Evolutionary conservation across 2,329 filamentous ascomycete genomes (phyloP).

Genomic region (Fusarium gaditjirri): DNA sequence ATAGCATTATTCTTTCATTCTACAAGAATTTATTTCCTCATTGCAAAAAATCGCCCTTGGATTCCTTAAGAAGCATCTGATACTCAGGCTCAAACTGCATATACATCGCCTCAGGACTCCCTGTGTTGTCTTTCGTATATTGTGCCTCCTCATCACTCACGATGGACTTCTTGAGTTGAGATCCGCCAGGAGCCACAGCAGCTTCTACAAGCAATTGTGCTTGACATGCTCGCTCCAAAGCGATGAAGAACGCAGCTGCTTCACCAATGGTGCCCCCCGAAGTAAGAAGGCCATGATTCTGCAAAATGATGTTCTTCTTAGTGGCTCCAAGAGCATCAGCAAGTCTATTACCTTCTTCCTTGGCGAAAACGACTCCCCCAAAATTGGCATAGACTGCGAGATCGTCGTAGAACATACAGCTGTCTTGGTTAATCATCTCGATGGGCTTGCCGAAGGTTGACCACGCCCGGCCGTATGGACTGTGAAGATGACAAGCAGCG

Average conservation of each 20-base stretch:
- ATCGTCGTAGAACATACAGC: conserved; percentile 69
- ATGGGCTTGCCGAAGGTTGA: conserved; percentile 68
- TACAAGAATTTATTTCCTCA: neutral
- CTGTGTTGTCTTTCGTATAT: conserved; percentile 45
- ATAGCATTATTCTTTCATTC: neutral
- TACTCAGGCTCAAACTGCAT: conserved; percentile 44
- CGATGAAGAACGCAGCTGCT: conserved; percentile 74
- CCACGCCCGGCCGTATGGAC: conserved; percentile 72
- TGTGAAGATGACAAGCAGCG: conserved; percentile 75
- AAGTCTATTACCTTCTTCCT: conserved; percentile 71
- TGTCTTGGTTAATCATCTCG: conserved; percentile 76
- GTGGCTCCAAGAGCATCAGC: conserved; percentile 67
- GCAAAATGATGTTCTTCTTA: conserved; percentile 70
- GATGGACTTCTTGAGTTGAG: conserved; percentile 47
- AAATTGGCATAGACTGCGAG: conserved; percentile 71
- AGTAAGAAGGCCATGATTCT: conserved; percentile 77
- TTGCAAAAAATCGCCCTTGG: conserved; percentile 32
- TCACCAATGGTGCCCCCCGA: conserved; percentile 76
- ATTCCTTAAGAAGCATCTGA: conserved; percentile 23
- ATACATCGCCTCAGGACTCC: conserved; percentile 41
- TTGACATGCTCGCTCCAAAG: conserved; percentile 74
- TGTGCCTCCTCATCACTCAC: conserved; percentile 56
- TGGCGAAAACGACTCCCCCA: conserved; percentile 62
- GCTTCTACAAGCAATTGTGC: conserved; percentile 75
- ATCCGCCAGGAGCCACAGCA: conserved; percentile 52